These are phyloP conservation scores for Suillus bovinus DNA, from an alignment of 768 basidiomycete genomes.

Conservation along the genomic window DNA sequence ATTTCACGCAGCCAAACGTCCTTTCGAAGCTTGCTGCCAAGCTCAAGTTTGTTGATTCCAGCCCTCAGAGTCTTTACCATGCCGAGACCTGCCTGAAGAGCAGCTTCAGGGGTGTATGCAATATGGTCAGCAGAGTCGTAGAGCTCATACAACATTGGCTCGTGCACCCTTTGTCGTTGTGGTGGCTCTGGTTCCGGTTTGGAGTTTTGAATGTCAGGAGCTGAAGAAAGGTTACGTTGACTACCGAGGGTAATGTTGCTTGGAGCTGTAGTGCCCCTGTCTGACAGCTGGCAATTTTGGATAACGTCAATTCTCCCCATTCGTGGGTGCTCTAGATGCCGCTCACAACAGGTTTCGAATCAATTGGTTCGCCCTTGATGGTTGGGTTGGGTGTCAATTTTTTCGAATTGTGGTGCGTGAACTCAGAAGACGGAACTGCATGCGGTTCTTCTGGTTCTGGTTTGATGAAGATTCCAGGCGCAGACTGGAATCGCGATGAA, in stretches of 20 bases:
- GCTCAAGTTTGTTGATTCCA: conserved; percentile 42
- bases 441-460: not conserved
- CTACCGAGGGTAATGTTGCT: not conserved
- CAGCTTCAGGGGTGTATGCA: conserved; percentile 46
- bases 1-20: conserved; percentile 62
- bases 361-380: not conserved
- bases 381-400: not conserved
- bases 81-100: conserved; percentile 48
- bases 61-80: conserved; percentile 54
- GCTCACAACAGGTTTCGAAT: not conserved
- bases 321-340: not conserved
- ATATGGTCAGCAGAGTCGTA: conserved; percentile 45
- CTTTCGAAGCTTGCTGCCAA: conserved; percentile 56
- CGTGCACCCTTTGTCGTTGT: not conserved
- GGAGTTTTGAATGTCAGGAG: not conserved
- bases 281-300: not conserved
- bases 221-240: not conserved
- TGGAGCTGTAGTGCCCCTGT: not conserved
- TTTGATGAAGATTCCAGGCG: not conserved
- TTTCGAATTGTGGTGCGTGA: not conserved
- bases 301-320: not conserved
- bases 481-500: not conserved
- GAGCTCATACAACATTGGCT: conserved; percentile 34
- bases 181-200: not conserved
- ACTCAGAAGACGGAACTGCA: not conserved